Evolutionary conservation across 2,329 filamentous ascomycete species (phyloP), one percentile per base, ranked within the genome.

Genomic region (Aureobasidium sp.): DNA sequence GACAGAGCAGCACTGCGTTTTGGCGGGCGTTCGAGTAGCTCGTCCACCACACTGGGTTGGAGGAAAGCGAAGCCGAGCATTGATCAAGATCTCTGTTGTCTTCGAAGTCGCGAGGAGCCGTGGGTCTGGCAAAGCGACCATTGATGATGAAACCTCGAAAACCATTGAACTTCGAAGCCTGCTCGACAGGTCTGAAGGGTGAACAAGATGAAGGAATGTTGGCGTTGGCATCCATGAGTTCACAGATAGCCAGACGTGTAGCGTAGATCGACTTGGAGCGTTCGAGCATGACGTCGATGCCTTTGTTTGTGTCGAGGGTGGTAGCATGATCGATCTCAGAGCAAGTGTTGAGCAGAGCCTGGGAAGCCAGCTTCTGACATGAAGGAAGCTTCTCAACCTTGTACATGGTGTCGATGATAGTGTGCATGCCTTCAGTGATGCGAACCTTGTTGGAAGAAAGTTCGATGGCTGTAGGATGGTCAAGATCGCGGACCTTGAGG

Each of bases 11-110:
- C 47, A 83, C 74, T 2, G 84, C 84, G 65, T 85, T 84, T 61
- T 85, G 82, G 61, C 79, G 77, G 62, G 78, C 82, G 70, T 85
- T 85, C 66, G 82, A 83, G 73, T 85, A 88, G 29, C 83, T 86
- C 1, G 79, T 85, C 84, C 85, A 88, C 69, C 78, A 81, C 48
- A 84, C 83, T 1, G 80, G 77, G 29, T 79, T 76, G 21, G 78
- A 77, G 49, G 81, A 79, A 1, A 88, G 71, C 5, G 78, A 78
- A 49, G 73, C 76, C 5, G 85, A 72, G 66, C 85, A 89, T 10
- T 73, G 67, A 49, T 77, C 74, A 29, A 85, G 69, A 49, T 77
- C 67, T 30, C 68, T 75, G 36, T 70, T 58, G 39, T 62, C 61
- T 2, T 70, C 67, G 63, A 69, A 68, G 10, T 62, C 48, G 27